phyloP scores from a whole-genome alignment of 2,329 filamentous ascomycete genomes.

The Ascochyta koolunga region DNA sequence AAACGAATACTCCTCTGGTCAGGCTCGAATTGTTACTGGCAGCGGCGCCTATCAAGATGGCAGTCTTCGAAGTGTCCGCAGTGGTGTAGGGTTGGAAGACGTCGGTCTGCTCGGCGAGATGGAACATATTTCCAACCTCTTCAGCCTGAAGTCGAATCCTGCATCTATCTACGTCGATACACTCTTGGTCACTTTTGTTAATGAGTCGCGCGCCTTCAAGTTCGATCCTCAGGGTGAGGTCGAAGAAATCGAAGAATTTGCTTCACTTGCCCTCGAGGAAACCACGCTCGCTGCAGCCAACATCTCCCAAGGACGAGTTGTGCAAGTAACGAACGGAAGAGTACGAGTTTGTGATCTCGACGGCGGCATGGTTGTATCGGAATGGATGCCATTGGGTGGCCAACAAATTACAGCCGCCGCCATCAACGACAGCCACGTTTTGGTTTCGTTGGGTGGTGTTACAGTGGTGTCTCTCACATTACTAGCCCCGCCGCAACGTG shows the following conservation, averaged over 20 bases:
- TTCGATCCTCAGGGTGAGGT: constrained; percentile 78
- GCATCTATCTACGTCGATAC: constrained; percentile 65
- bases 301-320: constrained; percentile 65
- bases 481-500: neutral
- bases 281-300: constrained; percentile 76
- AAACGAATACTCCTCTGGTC: constrained; percentile 92
- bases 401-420: constrained; percentile 77
- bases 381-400: constrained; percentile 61
- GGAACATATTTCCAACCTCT: constrained; percentile 73
- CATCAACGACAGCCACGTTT: constrained; percentile 70
- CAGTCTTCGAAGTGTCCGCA: constrained; percentile 85
- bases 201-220: constrained; percentile 80
- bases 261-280: constrained; percentile 71
- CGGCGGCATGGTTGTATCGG: constrained; percentile 57
- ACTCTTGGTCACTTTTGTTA: constrained; percentile 79
- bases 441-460: constrained; percentile 79
- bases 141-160: constrained; percentile 65
- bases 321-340: constrained; percentile 76
- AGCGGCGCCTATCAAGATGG: constrained; percentile 91
- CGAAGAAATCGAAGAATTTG: constrained; percentile 81
- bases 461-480: constrained; percentile 72
- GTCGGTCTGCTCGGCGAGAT: constrained; percentile 82
- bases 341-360: constrained; percentile 69
- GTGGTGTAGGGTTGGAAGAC: constrained; percentile 91
- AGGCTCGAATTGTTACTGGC: constrained; percentile 90